Evolutionary conservation across 2,329 filamentous ascomycete species (phyloP).

Genomic region (Dactylellina parvicollis): DNA sequence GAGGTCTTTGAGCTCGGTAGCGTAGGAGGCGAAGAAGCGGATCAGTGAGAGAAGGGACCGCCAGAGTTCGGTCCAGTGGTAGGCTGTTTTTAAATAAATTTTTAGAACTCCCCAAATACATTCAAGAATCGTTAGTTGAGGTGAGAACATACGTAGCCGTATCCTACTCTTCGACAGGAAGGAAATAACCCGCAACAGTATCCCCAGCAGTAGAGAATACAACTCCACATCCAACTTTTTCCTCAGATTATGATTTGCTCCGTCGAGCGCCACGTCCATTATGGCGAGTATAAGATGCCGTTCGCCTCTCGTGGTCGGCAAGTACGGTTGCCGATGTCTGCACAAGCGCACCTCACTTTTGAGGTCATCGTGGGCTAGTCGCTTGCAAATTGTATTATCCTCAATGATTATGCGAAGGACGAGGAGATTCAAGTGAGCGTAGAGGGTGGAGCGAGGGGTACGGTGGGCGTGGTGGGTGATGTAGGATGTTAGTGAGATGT

Average conservation of each 20-base stretch:
- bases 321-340: conserved; percentile 84
- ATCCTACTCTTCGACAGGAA: conserved; percentile 84
- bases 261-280: conserved; percentile 87
- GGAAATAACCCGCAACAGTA: conserved; percentile 82
- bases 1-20: conserved; percentile 76
- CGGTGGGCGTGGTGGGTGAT: conserved; percentile 92
- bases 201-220: conserved; percentile 82
- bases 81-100: conserved; percentile 64
- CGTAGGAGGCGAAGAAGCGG: conserved; percentile 89
- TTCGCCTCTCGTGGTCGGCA: conserved; percentile 78
- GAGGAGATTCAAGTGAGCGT: conserved; percentile 85
- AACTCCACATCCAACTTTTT: conserved; percentile 84
- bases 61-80: conserved; percentile 97
- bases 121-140: neutral
- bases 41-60: conserved; percentile 85
- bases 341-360: conserved; percentile 82
- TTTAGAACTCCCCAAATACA: conserved; percentile 4
- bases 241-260: conserved; percentile 91
- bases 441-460: conserved; percentile 78
- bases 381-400: conserved; percentile 82
- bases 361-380: conserved; percentile 81
- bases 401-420: conserved; percentile 87
- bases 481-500: conserved; percentile 90
- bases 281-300: conserved; percentile 79
- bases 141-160: conserved; percentile 67